These are phyloP conservation scores for Trifolium repens DNA, from an alignment of 306 rosid species.

Conservation along the genomic window DNA sequence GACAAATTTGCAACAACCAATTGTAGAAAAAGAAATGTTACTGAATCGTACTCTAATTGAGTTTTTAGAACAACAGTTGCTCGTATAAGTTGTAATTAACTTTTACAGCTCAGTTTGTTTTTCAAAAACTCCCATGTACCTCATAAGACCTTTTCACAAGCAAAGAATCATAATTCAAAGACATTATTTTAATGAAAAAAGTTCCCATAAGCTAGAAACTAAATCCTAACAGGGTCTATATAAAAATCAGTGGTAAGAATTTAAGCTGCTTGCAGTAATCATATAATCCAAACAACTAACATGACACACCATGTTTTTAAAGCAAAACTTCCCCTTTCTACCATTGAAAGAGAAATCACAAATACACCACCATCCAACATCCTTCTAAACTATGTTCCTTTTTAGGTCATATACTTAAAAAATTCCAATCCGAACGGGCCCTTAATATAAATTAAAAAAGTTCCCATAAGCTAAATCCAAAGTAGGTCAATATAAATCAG, in stretches of 20 bases:
- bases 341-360: background rate
- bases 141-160: background rate
- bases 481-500: background rate
- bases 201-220: background rate
- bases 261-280: constrained; percentile 5
- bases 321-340: background rate
- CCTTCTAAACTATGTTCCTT: background rate
- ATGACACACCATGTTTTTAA: background rate
- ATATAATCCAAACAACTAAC: background rate
- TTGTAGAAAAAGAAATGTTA: background rate
- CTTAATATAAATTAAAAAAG: background rate
- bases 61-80: background rate
- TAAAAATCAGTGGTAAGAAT: background rate
- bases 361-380: constrained; percentile 25
- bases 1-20: background rate
- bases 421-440: too few relatives aligned
- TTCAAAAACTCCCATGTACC: background rate
- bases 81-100: background rate
- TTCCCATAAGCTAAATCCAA: background rate
- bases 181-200: background rate
- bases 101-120: background rate
- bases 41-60: background rate
- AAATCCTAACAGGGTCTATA: background rate
- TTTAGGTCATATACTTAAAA: background rate
- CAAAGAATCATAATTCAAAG: background rate